Evolutionary conservation across 495 filamentous ascomycete species (phyloP), one percentile per base, ranked within the genome.

Genomic region (Daldinia caldariorum): DNA sequence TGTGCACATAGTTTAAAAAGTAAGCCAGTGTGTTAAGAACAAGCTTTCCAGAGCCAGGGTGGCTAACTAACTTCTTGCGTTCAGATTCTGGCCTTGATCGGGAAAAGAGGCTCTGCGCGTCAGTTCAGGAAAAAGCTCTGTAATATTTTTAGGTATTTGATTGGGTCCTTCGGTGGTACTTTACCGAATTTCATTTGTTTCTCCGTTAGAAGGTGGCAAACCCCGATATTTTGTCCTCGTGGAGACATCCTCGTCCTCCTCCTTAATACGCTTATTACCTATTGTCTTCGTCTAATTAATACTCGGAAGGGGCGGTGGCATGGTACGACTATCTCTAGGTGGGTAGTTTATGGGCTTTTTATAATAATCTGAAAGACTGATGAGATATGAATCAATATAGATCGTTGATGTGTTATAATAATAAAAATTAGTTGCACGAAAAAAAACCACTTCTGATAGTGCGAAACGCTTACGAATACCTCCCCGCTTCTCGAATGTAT

Each of bases 131-230:
- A 16, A 32, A 13, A 3, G 4, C 49, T 53, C 5, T 53, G 49
- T 53, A 53, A 53, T 53, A 56, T 37, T 7, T n/a, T 37, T 14
- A n/a, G 53, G 32, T 37, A 4, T 20, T 37, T 26, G 26, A 26
- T 26, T 26, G 26, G 26, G 26, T 26, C 1, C 16, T 16, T 10
- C 12, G 32, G 53, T 34, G 16, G 6, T 5, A 18, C 8, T 16
- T 53, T 32, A 26, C 31, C 31, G 2, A 32, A 20, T 4, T 22
- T 18, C 14, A 12, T 14, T 20, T 8, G 16, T 34, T 37, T 13
- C 29, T 20, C 13, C 29, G 16, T 56, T 56, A 56, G 32, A 56
- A 37, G 53, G 29, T 56, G 53, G 16, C 32, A 32, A 20, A 37
- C 22, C 32, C 9, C 32, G 32, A 32, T 32, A 37, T 53, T 29